These are phyloP conservation scores for Draba incana DNA, from an alignment of 345 rosid species.

Conservation along the genomic window DNA sequence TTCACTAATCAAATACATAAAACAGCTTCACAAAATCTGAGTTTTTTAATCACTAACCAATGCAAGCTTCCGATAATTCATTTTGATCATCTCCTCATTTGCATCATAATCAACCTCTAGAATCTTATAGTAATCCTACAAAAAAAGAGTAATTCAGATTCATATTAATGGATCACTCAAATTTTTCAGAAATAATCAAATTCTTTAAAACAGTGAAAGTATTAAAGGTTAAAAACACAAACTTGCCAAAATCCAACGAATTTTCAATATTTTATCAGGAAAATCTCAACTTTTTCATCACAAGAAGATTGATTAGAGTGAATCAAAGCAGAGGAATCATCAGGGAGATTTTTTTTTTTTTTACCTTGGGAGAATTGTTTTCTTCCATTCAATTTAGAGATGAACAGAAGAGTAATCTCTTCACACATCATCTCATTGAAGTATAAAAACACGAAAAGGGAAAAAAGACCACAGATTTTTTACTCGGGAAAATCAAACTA, in stretches of 20 bases:
- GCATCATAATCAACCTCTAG: conserved; percentile 80
- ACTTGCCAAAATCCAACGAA: background rate
- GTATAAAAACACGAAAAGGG: conserved; percentile 1
- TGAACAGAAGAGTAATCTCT: conserved; percentile 17
- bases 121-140: conserved; percentile 74
- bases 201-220: background rate
- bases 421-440: conserved; percentile 29
- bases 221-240: background rate
- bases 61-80: conserved; percentile 71
- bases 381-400: conserved; percentile 34
- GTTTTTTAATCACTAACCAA: conserved; percentile 46
- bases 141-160: conserved; percentile 1
- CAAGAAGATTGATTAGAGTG: background rate
- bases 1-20: background rate
- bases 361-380: conserved; percentile 29
- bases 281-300: background rate
- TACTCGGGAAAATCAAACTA: conserved; percentile 26
- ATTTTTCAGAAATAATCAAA: background rate
- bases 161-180: background rate
- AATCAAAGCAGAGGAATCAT: conserved; percentile 19
- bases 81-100: conserved; percentile 63
- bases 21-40: background rate
- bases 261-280: background rate
- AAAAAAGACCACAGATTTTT: background rate
- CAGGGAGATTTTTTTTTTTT: background rate